These are phyloP conservation scores for Coccinonectria pachysandricola DNA, from an alignment of 2,329 filamentous ascomycete genomes.

Conservation along the genomic window DNA sequence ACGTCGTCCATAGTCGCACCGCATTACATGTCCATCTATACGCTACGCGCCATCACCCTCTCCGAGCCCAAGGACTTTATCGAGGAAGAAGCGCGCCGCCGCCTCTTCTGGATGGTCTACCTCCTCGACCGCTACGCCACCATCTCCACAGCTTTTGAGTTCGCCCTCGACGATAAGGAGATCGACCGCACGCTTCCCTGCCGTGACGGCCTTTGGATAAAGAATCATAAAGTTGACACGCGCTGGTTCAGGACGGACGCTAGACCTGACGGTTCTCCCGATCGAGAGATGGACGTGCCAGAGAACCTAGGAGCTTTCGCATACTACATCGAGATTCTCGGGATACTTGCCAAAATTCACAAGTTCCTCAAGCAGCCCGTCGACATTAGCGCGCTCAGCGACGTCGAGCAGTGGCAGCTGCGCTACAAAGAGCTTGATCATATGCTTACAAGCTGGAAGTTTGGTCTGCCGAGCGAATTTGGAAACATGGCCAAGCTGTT, in stretches of 20 bases:
- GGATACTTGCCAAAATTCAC: conserved; percentile 79
- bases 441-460: conserved; percentile 73
- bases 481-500: conserved; percentile 75
- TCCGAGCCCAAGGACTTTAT: conserved; percentile 78
- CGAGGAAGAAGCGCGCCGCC: conserved; percentile 75
- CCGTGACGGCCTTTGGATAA: conserved; percentile 74
- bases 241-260: conserved; percentile 61
- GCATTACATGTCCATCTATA: conserved; percentile 78
- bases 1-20: conserved; percentile 72
- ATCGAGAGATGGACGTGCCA: conserved; percentile 57
- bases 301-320: conserved; percentile 82
- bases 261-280: conserved; percentile 32
- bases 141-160: conserved; percentile 84
- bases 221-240: conserved; percentile 76
- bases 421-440: conserved; percentile 79
- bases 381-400: conserved; percentile 71
- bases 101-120: conserved; percentile 93
- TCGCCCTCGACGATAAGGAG: conserved; percentile 79
- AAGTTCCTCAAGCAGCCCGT: conserved; percentile 81
- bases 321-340: conserved; percentile 82
- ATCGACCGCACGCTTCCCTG: conserved; percentile 82
- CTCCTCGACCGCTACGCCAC: conserved; percentile 83
- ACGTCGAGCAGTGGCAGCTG: conserved; percentile 84
- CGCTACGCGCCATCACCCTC: conserved; percentile 71
- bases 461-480: conserved; percentile 71